Conservation (phyloP, 139 green algal species). For the Chlorella sorokiniana region DNA sequence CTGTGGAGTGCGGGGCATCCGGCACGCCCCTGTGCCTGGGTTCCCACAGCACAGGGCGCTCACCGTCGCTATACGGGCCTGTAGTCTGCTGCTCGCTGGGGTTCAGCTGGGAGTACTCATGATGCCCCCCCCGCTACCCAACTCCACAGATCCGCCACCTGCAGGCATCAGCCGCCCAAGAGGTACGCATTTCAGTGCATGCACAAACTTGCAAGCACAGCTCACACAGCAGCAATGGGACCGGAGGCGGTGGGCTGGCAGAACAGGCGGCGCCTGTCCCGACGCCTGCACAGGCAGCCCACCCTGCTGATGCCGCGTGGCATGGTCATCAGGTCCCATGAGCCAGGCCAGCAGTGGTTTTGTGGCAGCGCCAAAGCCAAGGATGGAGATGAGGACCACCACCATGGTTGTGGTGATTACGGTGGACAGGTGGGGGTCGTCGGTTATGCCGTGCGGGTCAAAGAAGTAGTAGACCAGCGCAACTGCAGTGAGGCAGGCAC, state of each 20-base stretch:
- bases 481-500: conserved; percentile 36
- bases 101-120: conserved; percentile 5
- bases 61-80: conserved; percentile 20
- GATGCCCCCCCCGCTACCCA: not conserved
- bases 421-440: conserved; percentile 61
- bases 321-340: conserved; percentile 19
- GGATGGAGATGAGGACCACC: conserved; percentile 69
- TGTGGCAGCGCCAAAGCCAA: conserved; percentile 65
- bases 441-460: conserved; percentile 45
- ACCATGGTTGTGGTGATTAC: conserved; percentile 77
- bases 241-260: not conserved
- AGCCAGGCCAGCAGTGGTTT: conserved; percentile 70
- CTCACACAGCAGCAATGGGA: not conserved
- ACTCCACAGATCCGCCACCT: conserved; percentile 3
- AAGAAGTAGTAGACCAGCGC: conserved; percentile 83
- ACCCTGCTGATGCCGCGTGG: not conserved
- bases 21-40: too few relatives aligned
- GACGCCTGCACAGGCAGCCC: not conserved
- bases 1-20: too few relatives aligned
- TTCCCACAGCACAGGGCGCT: not conserved
- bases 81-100: not conserved
- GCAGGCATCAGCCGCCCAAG: not conserved
- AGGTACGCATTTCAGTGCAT: not conserved
- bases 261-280: not conserved
- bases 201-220: not conserved